Conservation (phyloP, 768 basidiomycete species). For the Tremella yokohamensis region DNA sequence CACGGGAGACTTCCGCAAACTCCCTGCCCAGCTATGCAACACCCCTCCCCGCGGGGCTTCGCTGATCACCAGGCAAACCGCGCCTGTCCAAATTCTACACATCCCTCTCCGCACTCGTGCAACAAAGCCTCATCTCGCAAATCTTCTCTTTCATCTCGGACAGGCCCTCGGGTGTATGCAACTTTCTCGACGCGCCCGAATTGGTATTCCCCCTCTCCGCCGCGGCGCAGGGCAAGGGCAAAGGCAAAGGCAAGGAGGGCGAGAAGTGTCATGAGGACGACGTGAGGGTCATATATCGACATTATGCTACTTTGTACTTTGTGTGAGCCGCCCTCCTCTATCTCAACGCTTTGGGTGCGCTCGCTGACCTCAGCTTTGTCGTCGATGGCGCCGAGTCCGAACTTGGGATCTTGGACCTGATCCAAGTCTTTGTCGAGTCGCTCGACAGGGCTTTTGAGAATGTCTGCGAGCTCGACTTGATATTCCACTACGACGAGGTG, state of each 20-base stretch:
- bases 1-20: too few relatives aligned
- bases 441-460: conserved; percentile 95
- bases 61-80: conserved; percentile 41
- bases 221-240: conserved; percentile 56
- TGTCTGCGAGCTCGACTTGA: conserved; percentile 95
- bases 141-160: conserved; percentile 84
- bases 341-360: background rate
- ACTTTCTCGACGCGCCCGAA: conserved; percentile 77
- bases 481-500: conserved; percentile 98
- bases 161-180: conserved; percentile 79
- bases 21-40: too few relatives aligned
- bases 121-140: conserved; percentile 64
- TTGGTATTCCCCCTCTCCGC: conserved; percentile 28
- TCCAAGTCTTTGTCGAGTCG: conserved; percentile 97
- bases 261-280: conserved; percentile 46
- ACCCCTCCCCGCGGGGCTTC: conserved; percentile 65
- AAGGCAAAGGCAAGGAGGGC: conserved; percentile 24
- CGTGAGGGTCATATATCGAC: conserved; percentile 84
- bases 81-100: conserved; percentile 53
- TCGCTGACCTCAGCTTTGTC: conserved; percentile 59
- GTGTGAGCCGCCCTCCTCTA: conserved; percentile 54
- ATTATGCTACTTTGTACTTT: conserved; percentile 94
- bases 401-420: conserved; percentile 89
- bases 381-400: conserved; percentile 96
- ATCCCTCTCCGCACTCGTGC: conserved; percentile 37